A percentile compares a stretch with the other conserved stretches of the same genome.
Conservation (phyloP, 148 eudicot species). For the Rheum nobile region DNA sequence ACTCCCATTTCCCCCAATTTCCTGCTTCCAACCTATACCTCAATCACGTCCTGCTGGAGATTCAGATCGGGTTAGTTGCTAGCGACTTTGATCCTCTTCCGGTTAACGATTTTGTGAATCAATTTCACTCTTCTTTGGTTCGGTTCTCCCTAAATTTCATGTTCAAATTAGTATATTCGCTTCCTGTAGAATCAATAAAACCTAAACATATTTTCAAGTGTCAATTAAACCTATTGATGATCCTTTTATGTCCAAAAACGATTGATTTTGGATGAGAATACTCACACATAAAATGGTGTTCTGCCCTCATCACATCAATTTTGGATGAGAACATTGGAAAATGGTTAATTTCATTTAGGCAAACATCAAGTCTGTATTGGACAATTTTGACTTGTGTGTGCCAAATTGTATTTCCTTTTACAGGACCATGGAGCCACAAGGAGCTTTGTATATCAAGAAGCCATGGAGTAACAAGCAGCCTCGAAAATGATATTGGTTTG, state of each 20-base stretch:
- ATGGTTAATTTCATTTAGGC: background rate
- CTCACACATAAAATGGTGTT: background rate
- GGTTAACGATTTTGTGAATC: background rate
- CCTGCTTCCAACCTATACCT: background rate
- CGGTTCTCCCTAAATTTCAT: background rate
- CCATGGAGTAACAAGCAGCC: background rate
- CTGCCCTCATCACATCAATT: background rate
- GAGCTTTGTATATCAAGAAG: background rate
- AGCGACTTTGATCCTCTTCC: background rate
- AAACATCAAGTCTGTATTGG: background rate
- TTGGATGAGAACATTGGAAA: background rate
- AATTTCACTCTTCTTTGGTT: background rate
- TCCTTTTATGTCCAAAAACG: no score
- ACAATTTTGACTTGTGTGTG: background rate
- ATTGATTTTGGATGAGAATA: no score
- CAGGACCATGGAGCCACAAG: background rate
- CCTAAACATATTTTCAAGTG: no score
- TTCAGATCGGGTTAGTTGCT: background rate
- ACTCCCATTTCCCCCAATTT: background rate
- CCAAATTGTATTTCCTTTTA: background rate
- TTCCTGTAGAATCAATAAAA: background rate
- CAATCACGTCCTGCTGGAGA: background rate
- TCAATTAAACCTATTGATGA: no score
- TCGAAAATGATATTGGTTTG: background rate
- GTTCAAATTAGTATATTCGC: background rate